Evolutionary conservation across 2,329 filamentous ascomycete species (phyloP).

Genomic region (Cercospora berteroae): DNA sequence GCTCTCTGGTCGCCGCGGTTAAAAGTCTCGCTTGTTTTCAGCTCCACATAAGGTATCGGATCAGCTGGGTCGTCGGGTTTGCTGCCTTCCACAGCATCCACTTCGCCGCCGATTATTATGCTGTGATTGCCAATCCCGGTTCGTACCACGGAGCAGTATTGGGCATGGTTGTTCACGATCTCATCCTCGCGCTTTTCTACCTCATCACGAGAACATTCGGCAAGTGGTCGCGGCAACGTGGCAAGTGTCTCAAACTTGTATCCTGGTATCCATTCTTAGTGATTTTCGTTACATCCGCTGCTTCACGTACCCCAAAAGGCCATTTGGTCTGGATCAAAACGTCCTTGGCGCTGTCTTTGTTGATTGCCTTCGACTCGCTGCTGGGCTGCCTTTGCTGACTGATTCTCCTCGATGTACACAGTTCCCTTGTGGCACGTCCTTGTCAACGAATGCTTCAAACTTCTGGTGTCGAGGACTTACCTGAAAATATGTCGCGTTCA

Average conservation of each 20-base stretch:
- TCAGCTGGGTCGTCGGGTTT: slow-evolving; percentile 63
- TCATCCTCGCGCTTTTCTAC: slow-evolving; percentile 74
- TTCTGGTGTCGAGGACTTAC: slow-evolving; percentile 51
- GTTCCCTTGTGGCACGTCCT: slow-evolving; percentile 20
- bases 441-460: slow-evolving; percentile 18
- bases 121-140: slow-evolving; percentile 77
- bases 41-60: slow-evolving; percentile 88
- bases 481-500: slow-evolving; percentile 91
- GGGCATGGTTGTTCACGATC: slow-evolving; percentile 81
- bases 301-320: slow-evolving; percentile 74
- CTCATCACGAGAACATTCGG: slow-evolving; percentile 66
- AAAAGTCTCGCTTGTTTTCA: slow-evolving; percentile 69
- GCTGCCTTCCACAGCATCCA: slow-evolving; percentile 86
- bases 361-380: slow-evolving; percentile 48
- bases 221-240: slow-evolving; percentile 73
- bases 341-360: slow-evolving; percentile 48
- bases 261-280: slow-evolving; percentile 50
- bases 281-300: no score
- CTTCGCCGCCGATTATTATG: slow-evolving; percentile 85
- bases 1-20: slow-evolving; percentile 59
- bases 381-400: slow-evolving; percentile 66
- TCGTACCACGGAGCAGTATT: slow-evolving; percentile 92
- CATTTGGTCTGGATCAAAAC: slow-evolving; percentile 75
- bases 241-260: slow-evolving; percentile 95
- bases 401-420: slow-evolving; percentile 80